Conservation (phyloP, 768 basidiomycete genomes). For the Leucocoprinus sp. region DNA sequence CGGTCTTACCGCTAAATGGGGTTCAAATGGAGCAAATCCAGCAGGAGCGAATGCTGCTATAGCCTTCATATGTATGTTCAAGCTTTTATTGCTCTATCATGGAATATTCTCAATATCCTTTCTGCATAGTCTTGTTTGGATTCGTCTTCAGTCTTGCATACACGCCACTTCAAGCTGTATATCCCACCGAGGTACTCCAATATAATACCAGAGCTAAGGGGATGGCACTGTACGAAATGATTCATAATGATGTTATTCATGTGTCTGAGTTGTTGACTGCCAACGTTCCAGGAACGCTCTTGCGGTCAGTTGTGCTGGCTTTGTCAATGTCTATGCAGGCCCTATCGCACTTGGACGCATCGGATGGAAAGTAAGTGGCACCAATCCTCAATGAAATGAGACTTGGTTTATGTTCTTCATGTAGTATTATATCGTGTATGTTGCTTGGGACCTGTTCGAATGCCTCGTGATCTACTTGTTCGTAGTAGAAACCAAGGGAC, state of each 20-base stretch:
- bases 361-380: slow-evolving; percentile 24
- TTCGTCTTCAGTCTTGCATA: slow-evolving; percentile 48
- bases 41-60: slow-evolving; percentile 35
- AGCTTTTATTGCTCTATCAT: background rate
- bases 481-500: slow-evolving; percentile 34
- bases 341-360: slow-evolving; percentile 29
- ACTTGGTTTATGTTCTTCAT: background rate
- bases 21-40: slow-evolving; percentile 26
- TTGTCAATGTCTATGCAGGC: slow-evolving; percentile 45
- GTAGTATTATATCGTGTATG: slow-evolving; percentile 31
- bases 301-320: slow-evolving; percentile 34
- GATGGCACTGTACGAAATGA: slow-evolving; percentile 39
- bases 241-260: background rate
- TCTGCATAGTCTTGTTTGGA: slow-evolving; percentile 40
- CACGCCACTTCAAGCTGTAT: slow-evolving; percentile 51
- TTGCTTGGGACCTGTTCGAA: slow-evolving; percentile 33
- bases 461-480: slow-evolving; percentile 29
- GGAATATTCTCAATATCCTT: slow-evolving; percentile 9
- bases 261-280: background rate
- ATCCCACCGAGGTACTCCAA: slow-evolving; percentile 47
- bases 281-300: slow-evolving; percentile 29
- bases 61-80: slow-evolving; percentile 34
- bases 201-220: slow-evolving; percentile 56
- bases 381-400: background rate
- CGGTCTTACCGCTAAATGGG: slow-evolving; percentile 35